Percentiles rank a stretch among this genome's conserved stretches.
Conservation (phyloP, 306 rosid species). For the Trichosanthes cucumerina region DNA sequence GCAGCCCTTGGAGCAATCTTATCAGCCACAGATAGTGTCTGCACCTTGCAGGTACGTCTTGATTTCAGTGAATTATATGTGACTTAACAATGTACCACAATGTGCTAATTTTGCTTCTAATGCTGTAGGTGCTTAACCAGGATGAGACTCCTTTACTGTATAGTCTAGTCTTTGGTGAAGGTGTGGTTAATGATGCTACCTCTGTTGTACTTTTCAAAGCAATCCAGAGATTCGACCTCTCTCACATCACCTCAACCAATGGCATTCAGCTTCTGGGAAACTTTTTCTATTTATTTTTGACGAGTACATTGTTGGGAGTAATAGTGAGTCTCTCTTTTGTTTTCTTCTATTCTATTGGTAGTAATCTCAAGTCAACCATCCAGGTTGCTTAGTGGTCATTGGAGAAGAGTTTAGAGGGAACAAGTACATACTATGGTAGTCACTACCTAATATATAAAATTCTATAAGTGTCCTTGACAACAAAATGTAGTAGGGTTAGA, state of each 20-base stretch:
- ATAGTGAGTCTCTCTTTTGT: slow-evolving; percentile 27
- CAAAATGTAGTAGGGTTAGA: neutral
- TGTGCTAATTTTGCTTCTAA: slow-evolving; percentile 9
- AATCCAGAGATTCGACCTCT: slow-evolving; percentile 48
- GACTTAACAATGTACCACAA: neutral
- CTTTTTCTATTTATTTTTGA: slow-evolving; percentile 32
- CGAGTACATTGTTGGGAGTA: slow-evolving; percentile 51
- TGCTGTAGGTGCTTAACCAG: slow-evolving; percentile 55
- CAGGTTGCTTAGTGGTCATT: neutral
- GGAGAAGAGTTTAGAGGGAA: neutral
- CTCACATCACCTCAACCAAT: slow-evolving; percentile 30
- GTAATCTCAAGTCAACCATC: neutral
- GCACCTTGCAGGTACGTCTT: slow-evolving; percentile 48
- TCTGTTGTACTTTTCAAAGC: slow-evolving; percentile 61
- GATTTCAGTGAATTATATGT: neutral
- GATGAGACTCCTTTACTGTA: slow-evolving; percentile 62
- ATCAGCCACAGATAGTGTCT: slow-evolving; percentile 59
- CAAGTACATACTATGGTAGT: neutral
- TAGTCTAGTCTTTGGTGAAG: slow-evolving; percentile 66
- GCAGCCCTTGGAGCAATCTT: slow-evolving; percentile 65
- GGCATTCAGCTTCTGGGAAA: slow-evolving; percentile 23
- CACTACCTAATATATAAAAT: neutral
- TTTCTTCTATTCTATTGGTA: neutral
- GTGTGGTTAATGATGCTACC: slow-evolving; percentile 66
- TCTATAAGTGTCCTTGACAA: neutral